These are phyloP conservation scores for Angophora floribunda DNA, from an alignment of 345 rosid species.

Conservation along the genomic window DNA sequence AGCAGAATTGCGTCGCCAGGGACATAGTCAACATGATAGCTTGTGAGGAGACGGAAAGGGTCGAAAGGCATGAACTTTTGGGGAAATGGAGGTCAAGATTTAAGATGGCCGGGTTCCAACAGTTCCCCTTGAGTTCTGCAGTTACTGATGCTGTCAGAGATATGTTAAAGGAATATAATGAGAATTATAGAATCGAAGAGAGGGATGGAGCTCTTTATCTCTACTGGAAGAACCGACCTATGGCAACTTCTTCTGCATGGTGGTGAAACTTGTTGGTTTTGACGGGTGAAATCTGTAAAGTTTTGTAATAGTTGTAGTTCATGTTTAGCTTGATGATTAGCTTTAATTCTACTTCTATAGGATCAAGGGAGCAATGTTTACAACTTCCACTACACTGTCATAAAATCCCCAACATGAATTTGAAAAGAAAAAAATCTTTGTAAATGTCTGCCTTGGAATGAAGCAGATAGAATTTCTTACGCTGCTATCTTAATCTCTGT, in stretches of 20 bases:
- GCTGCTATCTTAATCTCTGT: neutral
- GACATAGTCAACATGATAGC: slow-evolving; percentile 48
- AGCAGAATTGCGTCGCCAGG: slow-evolving; percentile 45
- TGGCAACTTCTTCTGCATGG: slow-evolving; percentile 41
- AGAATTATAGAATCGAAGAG: slow-evolving; percentile 20
- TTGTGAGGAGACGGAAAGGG: slow-evolving; percentile 34
- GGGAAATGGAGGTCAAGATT: slow-evolving; percentile 27
- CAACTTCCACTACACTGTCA: neutral
- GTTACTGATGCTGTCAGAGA: neutral
- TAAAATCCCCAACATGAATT: neutral
- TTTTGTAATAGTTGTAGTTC: neutral
- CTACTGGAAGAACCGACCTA: slow-evolving; percentile 22
- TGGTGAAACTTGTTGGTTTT: slow-evolving; percentile 4
- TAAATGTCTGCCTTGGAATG: neutral
- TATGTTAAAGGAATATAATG: slow-evolving; percentile 13
- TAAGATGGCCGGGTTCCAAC: slow-evolving; percentile 8
- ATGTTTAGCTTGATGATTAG: neutral
- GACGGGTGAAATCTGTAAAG: neutral
- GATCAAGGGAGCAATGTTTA: neutral
- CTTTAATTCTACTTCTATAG: neutral
- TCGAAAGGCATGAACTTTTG: slow-evolving; percentile 37
- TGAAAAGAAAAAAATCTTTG: neutral
- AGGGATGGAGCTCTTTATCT: slow-evolving; percentile 29
- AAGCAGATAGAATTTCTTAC: neutral
- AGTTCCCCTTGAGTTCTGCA: neutral